A percentile compares a stretch with the other conserved stretches of the same genome.
Conservation (phyloP, 495 filamentous ascomycete genomes). For the Clavariopsis aquatica region DNA sequence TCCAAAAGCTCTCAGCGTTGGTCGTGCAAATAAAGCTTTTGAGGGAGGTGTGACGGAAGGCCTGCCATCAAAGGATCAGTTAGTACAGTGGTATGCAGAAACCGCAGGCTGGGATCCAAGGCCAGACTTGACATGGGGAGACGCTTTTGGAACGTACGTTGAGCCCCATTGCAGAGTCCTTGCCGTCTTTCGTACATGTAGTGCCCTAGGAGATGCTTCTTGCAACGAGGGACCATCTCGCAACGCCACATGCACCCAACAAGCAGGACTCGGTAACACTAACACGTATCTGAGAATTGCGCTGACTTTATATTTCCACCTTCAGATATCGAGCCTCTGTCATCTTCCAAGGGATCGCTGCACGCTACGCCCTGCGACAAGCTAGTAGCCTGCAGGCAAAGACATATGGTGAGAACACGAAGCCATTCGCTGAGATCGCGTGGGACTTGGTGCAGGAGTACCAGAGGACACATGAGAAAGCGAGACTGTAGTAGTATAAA, state of each 20-base stretch:
- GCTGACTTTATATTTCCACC: not conserved
- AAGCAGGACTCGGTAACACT: not conserved
- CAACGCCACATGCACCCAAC: not conserved
- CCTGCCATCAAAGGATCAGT: conserved; percentile 69
- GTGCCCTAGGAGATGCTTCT: no score
- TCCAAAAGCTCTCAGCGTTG: conserved; percentile 36
- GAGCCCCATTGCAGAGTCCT: not conserved
- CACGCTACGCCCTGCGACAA: conserved; percentile 78
- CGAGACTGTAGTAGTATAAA: conserved; percentile 56
- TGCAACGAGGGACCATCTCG: no score
- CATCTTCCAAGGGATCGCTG: conserved; percentile 94
- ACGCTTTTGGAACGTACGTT: conserved; percentile 46
- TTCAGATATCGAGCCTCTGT: conserved; percentile 55
- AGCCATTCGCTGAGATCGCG: conserved; percentile 69
- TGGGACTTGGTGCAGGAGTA: conserved; percentile 66
- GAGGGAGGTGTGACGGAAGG: conserved; percentile 62
- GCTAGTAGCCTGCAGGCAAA: conserved; percentile 82
- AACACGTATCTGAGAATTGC: not conserved
- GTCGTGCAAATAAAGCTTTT: conserved; percentile 53
- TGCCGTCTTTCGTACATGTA: not conserved
- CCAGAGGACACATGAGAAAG: conserved; percentile 46
- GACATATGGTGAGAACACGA: conserved; percentile 66
- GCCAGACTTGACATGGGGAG: conserved; percentile 59
- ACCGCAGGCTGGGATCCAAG: conserved; percentile 68
- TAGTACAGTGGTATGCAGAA: conserved; percentile 75